Conservation (phyloP, 345 rosid genomes). For the Cardamine chenopodiifolia region DNA sequence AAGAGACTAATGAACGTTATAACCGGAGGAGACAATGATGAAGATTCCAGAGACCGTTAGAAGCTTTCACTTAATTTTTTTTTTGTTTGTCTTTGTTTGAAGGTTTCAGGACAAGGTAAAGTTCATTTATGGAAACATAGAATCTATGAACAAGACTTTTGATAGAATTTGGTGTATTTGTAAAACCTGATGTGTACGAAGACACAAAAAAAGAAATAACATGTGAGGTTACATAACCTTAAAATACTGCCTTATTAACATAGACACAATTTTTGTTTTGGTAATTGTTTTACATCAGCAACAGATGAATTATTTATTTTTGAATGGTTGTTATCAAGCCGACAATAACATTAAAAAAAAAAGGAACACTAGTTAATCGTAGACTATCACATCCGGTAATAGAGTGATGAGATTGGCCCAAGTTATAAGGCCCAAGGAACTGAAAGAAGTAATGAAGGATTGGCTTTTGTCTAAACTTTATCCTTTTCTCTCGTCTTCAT, state of each 20-base stretch:
- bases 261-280: background rate
- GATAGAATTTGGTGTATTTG: background rate
- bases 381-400: too few relatives aligned
- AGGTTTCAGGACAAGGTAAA: background rate
- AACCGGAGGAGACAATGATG: slow-evolving; percentile 52
- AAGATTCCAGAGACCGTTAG: slow-evolving; percentile 11
- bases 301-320: background rate
- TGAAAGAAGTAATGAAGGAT: slow-evolving; percentile 7
- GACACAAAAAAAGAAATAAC: background rate
- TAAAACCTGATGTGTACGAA: background rate
- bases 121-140: background rate
- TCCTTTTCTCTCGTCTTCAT: slow-evolving; percentile 43
- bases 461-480: slow-evolving; percentile 26
- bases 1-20: slow-evolving; percentile 67
- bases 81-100: background rate
- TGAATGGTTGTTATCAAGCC: background rate
- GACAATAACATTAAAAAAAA: background rate
- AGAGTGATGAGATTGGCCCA: slow-evolving; percentile 25
- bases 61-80: background rate
- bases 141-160: background rate
- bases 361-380: background rate
- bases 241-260: background rate
- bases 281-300: background rate
- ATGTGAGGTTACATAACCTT: background rate
- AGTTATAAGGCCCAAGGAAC: slow-evolving; percentile 18